Evolutionary conservation across 768 basidiomycete genomes (phyloP).

Genomic region (Naganishia friedmannii): DNA sequence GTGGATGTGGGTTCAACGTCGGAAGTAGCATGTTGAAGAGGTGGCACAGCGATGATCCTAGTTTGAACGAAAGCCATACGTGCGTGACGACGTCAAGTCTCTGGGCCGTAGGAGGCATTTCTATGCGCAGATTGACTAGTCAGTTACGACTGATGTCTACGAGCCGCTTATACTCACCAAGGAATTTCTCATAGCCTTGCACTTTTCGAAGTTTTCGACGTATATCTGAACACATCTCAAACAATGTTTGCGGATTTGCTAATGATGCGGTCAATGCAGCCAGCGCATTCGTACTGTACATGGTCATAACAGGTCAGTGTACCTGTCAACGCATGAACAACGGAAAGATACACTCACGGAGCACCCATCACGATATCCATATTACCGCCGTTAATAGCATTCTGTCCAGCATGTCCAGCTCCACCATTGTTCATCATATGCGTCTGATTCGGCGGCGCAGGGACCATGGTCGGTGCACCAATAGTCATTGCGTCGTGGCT

Average conservation of each 20-base stretch:
- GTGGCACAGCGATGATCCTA: slow-evolving; percentile 90
- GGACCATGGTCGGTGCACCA: slow-evolving; percentile 4
- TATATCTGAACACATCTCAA: slow-evolving; percentile 44
- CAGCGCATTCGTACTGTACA: slow-evolving; percentile 40
- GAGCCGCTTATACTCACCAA: slow-evolving; percentile 37
- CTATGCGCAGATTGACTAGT: slow-evolving; percentile 29
- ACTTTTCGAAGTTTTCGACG: slow-evolving; percentile 43
- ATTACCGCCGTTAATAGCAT: slow-evolving; percentile 11
- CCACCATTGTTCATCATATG: slow-evolving; percentile 13
- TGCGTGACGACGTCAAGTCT: slow-evolving; percentile 78
- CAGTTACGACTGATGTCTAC: neutral
- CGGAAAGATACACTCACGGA: slow-evolving; percentile 3
- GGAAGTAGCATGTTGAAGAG: slow-evolving; percentile 80
- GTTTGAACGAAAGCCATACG: slow-evolving; percentile 88
- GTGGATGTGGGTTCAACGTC: slow-evolving; percentile 40
- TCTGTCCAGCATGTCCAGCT: slow-evolving; percentile 4
- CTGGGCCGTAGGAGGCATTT: slow-evolving; percentile 41
- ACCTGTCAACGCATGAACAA: too few species aligned
- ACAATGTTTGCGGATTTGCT: slow-evolving; percentile 44
- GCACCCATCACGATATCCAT: slow-evolving; percentile 30
- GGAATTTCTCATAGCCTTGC: slow-evolving; percentile 44
- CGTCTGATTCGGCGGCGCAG: neutral
- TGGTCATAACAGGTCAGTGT: neutral
- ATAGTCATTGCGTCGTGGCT: slow-evolving; percentile 10
- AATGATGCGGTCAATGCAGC: slow-evolving; percentile 51